Base-by-base conservation (phyloP, 2,329 filamentous ascomycete genomes). In the Botrytis aclada region DNA sequence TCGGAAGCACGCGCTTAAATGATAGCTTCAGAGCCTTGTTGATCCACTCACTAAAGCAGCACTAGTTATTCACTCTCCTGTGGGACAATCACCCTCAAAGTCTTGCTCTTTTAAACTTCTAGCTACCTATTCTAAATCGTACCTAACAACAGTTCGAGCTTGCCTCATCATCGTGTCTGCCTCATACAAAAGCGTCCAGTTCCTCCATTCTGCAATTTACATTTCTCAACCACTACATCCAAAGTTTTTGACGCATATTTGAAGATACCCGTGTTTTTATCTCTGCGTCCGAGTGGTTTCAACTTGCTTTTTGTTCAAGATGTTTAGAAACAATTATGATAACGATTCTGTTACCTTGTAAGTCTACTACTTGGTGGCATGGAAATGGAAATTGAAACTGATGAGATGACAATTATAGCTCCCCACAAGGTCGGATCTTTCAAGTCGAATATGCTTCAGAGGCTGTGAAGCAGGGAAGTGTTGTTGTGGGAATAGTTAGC, bases 321-420 rank as follows among this genome's bases (percentile, higher is more conserved):
- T 99, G 96, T 99, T 99, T 87, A 90, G 96, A 85, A 99, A 99
- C 88, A 98, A 98, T 86, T 99, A 99, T 88, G 96, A 99, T 87
- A 99, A 99, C 90, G 96, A 99, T 85, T 97, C 95, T 76, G 95
- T 98, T 85, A 99, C 96, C 85, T 99, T 98, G 94, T 97, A 88
- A 85, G 91, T 85, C n/a, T 81, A n/a, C 39, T 61, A 45, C 60
- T 66, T 22, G 20, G 54, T 22, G 16, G 20, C 25, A 60, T 41
- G 20, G 22, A 43, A 34, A 37, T 70, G 25, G 69, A 18, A 47
- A 45, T 62, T 71, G 65, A 72, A 72, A 74, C 78, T 78, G 80
- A 81, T 73, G 74, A 62, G 73, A 75, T 75, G 22, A 18, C 25
- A 66, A 72, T n/a, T 65, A 73, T 81, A 98, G 95, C 90, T 99